Evolutionary conservation across 441 rosid species (phyloP).

Genomic region (Populus hybrid): DNA sequence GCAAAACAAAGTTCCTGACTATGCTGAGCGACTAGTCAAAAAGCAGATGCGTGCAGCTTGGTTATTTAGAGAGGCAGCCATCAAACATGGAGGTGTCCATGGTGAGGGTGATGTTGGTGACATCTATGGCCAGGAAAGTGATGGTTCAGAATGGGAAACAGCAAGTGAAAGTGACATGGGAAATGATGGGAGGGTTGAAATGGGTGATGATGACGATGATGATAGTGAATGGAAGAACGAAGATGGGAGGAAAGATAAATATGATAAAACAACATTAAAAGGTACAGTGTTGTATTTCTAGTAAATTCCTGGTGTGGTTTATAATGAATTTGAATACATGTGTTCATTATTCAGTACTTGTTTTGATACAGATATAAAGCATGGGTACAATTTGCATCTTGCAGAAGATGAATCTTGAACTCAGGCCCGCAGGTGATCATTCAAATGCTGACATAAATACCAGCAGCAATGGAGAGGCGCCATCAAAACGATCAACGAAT

Average conservation of each 20-base stretch:
- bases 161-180: conserved; percentile 93
- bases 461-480: conserved; percentile 1
- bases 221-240: conserved; percentile 68
- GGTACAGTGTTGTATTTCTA: conserved; percentile 39
- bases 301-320: background rate
- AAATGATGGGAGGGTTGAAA: conserved; percentile 71
- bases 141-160: conserved; percentile 95
- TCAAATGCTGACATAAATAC: background rate
- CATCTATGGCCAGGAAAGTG: conserved; percentile 65
- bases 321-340: background rate
- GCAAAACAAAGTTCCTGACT: conserved; percentile 96
- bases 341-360: conserved; percentile 9
- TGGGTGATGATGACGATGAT: conserved; percentile 57
- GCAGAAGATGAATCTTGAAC: conserved; percentile 53
- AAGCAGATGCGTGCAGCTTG: conserved; percentile 99
- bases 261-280: conserved; percentile 53
- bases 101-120: conserved; percentile 65
- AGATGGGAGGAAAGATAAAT: conserved; percentile 59
- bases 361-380: conserved; percentile 54
- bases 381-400: conserved; percentile 51
- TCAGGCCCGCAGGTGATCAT: background rate
- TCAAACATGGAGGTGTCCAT: conserved; percentile 85
- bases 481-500: background rate
- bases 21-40: conserved; percentile 92
- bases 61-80: conserved; percentile 89